A percentile compares a stretch with the other conserved stretches of the same genome.
Conservation (phyloP, 2,329 filamentous ascomycete genomes). For the Hortaea sp. region DNA sequence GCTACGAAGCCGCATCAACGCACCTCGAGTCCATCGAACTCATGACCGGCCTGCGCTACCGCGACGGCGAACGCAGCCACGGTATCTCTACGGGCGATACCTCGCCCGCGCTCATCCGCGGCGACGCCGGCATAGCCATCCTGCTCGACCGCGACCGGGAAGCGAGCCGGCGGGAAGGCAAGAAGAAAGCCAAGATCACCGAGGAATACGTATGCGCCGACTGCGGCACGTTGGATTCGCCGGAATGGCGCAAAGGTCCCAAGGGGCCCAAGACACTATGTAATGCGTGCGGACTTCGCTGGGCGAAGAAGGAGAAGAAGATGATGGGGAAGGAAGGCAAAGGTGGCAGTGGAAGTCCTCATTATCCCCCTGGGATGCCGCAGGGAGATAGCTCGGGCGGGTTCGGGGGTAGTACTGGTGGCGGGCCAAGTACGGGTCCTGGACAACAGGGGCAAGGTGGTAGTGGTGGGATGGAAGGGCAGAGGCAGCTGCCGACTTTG, state of each 20-base stretch:
- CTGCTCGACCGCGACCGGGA: slow-evolving; percentile 73
- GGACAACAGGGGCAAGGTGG: not conserved
- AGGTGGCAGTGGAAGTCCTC: not conserved
- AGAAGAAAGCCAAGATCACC: slow-evolving; percentile 71
- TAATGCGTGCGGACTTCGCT: slow-evolving; percentile 68
- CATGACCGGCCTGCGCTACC: slow-evolving; percentile 78
- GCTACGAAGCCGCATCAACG: slow-evolving; percentile 59
- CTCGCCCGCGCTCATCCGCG: slow-evolving; percentile 71
- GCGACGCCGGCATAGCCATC: slow-evolving; percentile 78
- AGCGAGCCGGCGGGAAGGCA: slow-evolving; percentile 54
- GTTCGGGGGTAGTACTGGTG: not conserved
- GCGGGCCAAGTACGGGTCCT: not conserved
- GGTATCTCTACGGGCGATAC: slow-evolving; percentile 80
- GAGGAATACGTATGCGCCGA: slow-evolving; percentile 94
- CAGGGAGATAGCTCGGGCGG: not conserved
- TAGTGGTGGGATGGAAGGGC: not conserved
- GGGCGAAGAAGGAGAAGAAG: slow-evolving; percentile 33
- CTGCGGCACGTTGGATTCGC: slow-evolving; percentile 87
- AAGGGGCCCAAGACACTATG: slow-evolving; percentile 89
- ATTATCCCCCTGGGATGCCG: not conserved
- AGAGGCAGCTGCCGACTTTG: not conserved
- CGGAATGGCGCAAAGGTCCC: slow-evolving; percentile 92
- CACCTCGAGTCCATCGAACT: slow-evolving; percentile 87
- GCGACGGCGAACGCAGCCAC: slow-evolving; percentile 77
- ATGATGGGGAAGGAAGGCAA: slow-evolving; percentile 16